Evolutionary conservation across 2,329 filamentous ascomycete species (phyloP), one percentile per base, ranked within the genome.

Genomic region (Lecanicillium sp.): DNA sequence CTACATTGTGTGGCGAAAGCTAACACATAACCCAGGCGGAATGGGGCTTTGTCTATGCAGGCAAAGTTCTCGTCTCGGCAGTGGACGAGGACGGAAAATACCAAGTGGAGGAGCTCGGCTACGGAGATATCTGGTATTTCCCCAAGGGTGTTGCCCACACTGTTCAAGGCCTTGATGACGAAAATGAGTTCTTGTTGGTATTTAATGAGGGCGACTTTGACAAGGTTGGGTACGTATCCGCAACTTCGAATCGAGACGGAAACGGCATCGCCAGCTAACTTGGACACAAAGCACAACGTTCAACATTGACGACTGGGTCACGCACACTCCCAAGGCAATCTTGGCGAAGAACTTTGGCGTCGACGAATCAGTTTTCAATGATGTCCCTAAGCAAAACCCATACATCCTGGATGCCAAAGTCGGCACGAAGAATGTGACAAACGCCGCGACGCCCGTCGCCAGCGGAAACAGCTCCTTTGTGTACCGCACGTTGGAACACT

Each of bases 331-430:
- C 0, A 74, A 71, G 36, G 46, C 54, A 9, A 66, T 85, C 32
- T 62, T 84, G 0, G 79, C 79, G 27, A 83, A 81, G 61, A 84
- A 84, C 62, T 84, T 84, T 46, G 77, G 77, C 17, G 68, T 84
- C 15, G 65, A 74, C 35, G 65, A 69, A 17, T 70, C 70, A 1
- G 68, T 79, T 33, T 84, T 84, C 45, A 65, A 73, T 45, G 66
- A 65, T 6, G 61, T 83, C 17, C 79, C 78, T 0, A 50, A 64
- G 1, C 64, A 69, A 2, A 73, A 74, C 48, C 79, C 78, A 0
- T 81, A 81, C 54, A 83, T 84, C 47, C 51, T 74, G 36, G 75
- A 79, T 45, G 72, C 64, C 22, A 77, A 72, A 0, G 57, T 73
- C 36, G 69, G 64, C 49, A 64, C 59, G 12, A 58, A 62, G 14